A percentile compares a stretch with the other conserved stretches of the same genome.
Conservation (phyloP, 176 grass and related monocot genomes). For the Elymus sibiricus region DNA sequence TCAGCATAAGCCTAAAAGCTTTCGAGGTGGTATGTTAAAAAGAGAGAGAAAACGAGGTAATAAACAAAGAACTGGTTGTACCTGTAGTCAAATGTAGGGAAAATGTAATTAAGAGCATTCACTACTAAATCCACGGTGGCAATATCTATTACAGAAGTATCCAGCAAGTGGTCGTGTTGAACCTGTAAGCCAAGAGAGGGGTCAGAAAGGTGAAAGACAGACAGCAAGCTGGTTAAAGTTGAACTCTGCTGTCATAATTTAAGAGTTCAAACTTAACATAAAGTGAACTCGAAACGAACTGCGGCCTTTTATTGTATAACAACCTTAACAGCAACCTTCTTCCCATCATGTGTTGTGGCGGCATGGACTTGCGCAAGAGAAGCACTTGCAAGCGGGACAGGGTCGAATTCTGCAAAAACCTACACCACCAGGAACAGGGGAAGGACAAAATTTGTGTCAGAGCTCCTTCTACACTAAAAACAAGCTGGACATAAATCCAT, state of each 20-base stretch:
- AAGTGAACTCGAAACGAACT: slow-evolving; percentile 2
- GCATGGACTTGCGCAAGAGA: slow-evolving; percentile 98
- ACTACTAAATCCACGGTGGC: slow-evolving; percentile 86
- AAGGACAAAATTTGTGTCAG: neutral
- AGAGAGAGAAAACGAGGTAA: neutral
- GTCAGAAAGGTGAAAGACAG: neutral
- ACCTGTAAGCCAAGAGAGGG: slow-evolving; percentile 50
- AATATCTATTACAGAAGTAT: slow-evolving; percentile 84
- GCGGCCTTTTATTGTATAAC: neutral
- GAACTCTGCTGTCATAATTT: neutral
- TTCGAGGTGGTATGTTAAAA: neutral
- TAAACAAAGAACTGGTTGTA: slow-evolving; percentile 26
- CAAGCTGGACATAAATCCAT: neutral
- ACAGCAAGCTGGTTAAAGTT: neutral
- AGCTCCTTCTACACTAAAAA: neutral
- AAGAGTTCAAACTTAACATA: neutral
- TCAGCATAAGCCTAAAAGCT: neutral
- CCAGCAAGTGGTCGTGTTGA: slow-evolving; percentile 73
- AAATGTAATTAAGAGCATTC: slow-evolving; percentile 72
- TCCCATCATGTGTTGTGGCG: slow-evolving; percentile 81
- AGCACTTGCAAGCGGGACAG: slow-evolving; percentile 86
- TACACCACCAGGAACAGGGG: slow-evolving; percentile 12
- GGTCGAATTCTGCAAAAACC: slow-evolving; percentile 93
- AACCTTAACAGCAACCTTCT: slow-evolving; percentile 94
- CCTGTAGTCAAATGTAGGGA: slow-evolving; percentile 97